Evolutionary conservation across 306 rosid genomes (phyloP).

Genomic region (Trifolium pratense): DNA sequence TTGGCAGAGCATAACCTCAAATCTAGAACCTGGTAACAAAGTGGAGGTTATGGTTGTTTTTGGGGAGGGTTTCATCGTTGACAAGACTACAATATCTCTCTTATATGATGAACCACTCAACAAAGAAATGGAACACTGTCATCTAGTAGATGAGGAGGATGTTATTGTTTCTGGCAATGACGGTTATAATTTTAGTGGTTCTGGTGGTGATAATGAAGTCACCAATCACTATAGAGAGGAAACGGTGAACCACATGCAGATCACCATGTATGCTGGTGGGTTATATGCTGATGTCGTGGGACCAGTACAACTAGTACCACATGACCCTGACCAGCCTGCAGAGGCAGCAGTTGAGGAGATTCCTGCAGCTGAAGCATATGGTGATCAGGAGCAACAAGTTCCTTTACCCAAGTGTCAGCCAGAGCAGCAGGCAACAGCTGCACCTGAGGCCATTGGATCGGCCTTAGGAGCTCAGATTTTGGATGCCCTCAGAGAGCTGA

Average conservation of each 20-base stretch:
- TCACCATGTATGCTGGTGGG: no score
- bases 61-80: background rate
- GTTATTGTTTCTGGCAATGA: background rate
- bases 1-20: background rate
- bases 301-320: background rate
- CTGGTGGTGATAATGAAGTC: background rate
- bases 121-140: background rate
- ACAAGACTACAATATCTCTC: background rate
- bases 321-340: no score
- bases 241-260: no score
- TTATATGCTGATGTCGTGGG: no score
- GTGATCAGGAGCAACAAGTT: background rate
- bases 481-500: background rate
- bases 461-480: background rate
- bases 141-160: background rate
- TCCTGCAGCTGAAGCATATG: no score
- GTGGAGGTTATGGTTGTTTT: constrained; percentile 8
- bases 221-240: no score
- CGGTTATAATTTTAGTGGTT: background rate
- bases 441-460: background rate
- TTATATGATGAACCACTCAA: background rate
- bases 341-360: no score
- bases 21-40: constrained; percentile 10
- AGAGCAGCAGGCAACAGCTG: background rate
- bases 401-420: background rate